Evolutionary conservation across 768 basidiomycete species (phyloP), one percentile per base, ranked within the genome.

Genomic region (Trametes meyenii): DNA sequence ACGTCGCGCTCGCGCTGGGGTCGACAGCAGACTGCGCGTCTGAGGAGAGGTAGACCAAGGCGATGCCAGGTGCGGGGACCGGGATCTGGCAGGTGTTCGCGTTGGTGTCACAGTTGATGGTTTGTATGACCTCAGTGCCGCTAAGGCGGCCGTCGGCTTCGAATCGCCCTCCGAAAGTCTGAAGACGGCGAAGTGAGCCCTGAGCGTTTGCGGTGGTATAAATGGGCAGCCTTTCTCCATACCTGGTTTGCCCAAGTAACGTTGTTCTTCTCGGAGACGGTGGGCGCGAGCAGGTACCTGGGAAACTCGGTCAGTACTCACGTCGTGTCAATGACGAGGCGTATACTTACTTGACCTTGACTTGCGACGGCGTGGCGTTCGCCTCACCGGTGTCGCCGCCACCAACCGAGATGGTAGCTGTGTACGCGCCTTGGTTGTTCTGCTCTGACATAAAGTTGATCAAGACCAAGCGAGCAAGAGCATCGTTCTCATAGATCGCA

Each of bases 61-160:
- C 90, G 66, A 89, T 85, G 40, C 84, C 84, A 0, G 92, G 91
- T 1, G 90, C 88, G 43, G 83, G 81, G 40, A 93, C 83, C 11
- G 78, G 78, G 51, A 93, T 77, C 33, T 72, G 63, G 73, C 92
- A 93, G 0, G 77, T 76, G 66, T 83, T 82, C 56, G 75, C 74
- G 11, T 70, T 69, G 38, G 76, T 72, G 51, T 76, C 72, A 66
- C 79, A 82, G 1, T 62, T 49, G 52, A 80, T 73, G 3, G 73
- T 77, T n/a, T 71, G 57, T 13, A 78, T 78, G 16, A 60, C 52
- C 26, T 71, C 66, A 11, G 67, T 65, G 42, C 77, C 77, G 35
- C 69, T 65, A n/a, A 81, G 70, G 49, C 74, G 69, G 1, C 80
- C 80, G 62, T 82, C 79, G 23, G 72, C 71, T 7, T 72, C 72